phyloP scores from a whole-genome alignment of 768 basidiomycete genomes.

The Russula sp. region DNA sequence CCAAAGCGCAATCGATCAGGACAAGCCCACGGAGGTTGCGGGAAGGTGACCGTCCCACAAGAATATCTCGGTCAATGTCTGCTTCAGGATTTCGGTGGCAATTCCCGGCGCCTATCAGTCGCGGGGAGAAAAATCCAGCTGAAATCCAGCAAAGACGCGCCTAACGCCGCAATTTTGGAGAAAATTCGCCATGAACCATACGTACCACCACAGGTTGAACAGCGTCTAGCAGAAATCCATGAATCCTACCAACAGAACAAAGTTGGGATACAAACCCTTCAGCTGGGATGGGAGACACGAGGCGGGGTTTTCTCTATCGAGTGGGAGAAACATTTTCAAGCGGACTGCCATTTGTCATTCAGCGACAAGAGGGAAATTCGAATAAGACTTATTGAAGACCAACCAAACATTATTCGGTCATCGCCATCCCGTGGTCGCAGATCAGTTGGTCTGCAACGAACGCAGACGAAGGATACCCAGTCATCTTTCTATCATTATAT shows the following conservation, averaged over 20 bases:
- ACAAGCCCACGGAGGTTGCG: constrained; percentile 43
- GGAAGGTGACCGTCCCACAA: constrained; percentile 49
- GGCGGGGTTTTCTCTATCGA: constrained; percentile 57
- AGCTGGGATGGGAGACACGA: constrained; percentile 64
- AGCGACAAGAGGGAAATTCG: constrained; percentile 48
- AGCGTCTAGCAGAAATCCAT: constrained; percentile 12
- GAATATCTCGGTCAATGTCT: constrained; percentile 42
- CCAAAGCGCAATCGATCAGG: constrained; percentile 36
- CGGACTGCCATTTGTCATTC: constrained; percentile 38
- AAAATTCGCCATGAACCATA: constrained; percentile 26
- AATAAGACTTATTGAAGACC: constrained; percentile 36
- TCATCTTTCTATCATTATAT: constrained; percentile 45
- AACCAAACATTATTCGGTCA: constrained; percentile 35
- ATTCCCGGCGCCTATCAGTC: constrained; percentile 33
- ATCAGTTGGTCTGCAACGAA: constrained; percentile 42
- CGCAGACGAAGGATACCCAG: constrained; percentile 32
- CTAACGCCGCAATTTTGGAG: constrained; percentile 33
- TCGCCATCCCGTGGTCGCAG: constrained; percentile 47
- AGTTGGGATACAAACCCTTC: constrained; percentile 43
- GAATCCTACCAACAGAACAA: constrained; percentile 34
- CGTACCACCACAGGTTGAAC: constrained; percentile 10
- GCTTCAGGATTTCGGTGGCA: constrained; percentile 43
- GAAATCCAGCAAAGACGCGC: constrained; percentile 21
- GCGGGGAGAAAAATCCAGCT: constrained; percentile 37
- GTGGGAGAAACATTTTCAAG: constrained; percentile 44